Base-by-base conservation (phyloP, 2,329 filamentous ascomycete species). In the Sclerotinia spermophila region DNA sequence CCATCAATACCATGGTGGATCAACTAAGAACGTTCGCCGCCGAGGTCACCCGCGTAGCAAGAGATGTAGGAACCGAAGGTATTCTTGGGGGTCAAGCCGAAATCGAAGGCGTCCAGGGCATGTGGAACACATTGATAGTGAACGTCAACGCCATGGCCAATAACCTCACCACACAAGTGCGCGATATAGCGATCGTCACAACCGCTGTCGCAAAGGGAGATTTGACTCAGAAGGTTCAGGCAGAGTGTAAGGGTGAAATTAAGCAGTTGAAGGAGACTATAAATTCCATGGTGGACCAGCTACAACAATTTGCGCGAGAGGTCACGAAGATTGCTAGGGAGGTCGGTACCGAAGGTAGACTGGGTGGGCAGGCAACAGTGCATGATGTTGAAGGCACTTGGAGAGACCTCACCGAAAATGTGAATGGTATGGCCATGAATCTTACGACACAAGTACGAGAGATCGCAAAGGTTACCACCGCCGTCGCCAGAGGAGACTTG, bases 371-470 rank as follows among this genome's bases (percentile, higher is more conserved):
- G 81, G 95, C 96, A 64, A 96, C 94, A 30, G 92, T 98, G 10
- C 95, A 97, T 79, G 95, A 97, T 80, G 96, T 98, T 44, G 92
- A 97, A 82, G 95, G 95, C 74, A 98, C 96, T 67, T 98, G 96
- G 95, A 93, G 94, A 78, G 94, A 97, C 80, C 85, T 99, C 73
- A 99, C 95, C 4, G 92, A 95, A 79, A 94, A 94, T 74, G 95
- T 99, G 82, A 99, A 99, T 82, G 92, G 94, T 76, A 98, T 99
- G 95, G 95, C 95, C 79, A 96, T 96, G 86, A 99, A 98, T 81
- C 84, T 99, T 77, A 98, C 95, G 3, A 97, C 96, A 7, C 95
- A 99, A 84, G 96, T 99, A 79, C 91, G 95, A 83, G 94, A 97
- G 82, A 99, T 99, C 77, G 96, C 95, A 73, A 93, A 95, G 78